Evolutionary conservation across 306 rosid species (phyloP), one percentile per base, ranked within the genome.

Genomic region (Canavalia ensiformis): DNA sequence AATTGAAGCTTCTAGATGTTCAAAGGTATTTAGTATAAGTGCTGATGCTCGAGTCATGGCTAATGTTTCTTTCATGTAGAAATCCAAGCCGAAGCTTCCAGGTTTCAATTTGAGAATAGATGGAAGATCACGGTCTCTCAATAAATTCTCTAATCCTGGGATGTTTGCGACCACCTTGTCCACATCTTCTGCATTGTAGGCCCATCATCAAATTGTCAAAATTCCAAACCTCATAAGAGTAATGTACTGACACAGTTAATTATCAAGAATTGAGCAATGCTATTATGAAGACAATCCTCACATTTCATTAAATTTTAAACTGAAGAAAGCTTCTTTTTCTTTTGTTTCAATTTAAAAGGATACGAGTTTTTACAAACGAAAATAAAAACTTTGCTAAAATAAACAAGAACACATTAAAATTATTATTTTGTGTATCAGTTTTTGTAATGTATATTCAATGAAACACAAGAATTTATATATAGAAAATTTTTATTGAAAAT

Each of bases 1-100:
- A 12, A 42, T 74, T 7, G 84, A 39, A 10, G 84, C 28, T 74
- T 81, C 84, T 44, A 81, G 68, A 0, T 74, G 30, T n/a, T 81
- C 74, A 29, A 73, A 81, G 18, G 75, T 81, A 29, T 81, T 81
- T 60, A 81, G 60, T 44, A 81, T 51, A 44, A 81, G 68, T 9
- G 51, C 12, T 30, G 80, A 64, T 18, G 75, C 84, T 39, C 18
- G 56, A 2, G 80, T 13, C 74, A 72, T 73, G 50, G 74, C 3
- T 25, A 46, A 2, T 30, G 79, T 73, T 65, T 81, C 80, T 54
- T 64, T 73, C 11, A 65, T 33, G 60, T 12, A 81, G 68, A 74
- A 81, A 44, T 81, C 47, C 0, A 52, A 8, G 13, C 0, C 4
- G 2, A 13, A 4, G 6, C 12, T 3, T 29, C 35, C 66, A 0